Evolutionary conservation across 2,329 filamentous ascomycete genomes (phyloP).

Genomic region (Nothophaeocryptopus gaeumannii): DNA sequence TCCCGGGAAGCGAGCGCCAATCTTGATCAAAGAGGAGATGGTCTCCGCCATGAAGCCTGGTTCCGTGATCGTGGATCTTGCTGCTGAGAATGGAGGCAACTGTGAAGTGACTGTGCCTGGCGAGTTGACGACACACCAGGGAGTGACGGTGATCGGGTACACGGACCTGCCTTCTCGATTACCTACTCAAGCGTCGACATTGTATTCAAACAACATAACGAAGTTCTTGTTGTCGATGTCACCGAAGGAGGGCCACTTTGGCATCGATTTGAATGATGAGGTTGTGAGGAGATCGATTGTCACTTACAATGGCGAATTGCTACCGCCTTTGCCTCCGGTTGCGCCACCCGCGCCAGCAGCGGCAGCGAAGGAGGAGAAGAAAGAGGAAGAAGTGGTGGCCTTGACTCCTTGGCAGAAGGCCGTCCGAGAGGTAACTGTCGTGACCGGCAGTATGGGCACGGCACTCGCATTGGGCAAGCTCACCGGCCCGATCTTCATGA

Average conservation of each 20-base stretch:
- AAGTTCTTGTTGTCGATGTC: conserved; percentile 82
- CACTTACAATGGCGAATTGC: conserved; percentile 70
- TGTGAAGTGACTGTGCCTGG: conserved; percentile 75
- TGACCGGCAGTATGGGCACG: conserved; percentile 75
- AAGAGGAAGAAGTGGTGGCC: conserved; percentile 60
- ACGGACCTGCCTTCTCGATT: conserved; percentile 84
- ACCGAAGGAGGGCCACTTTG: conserved; percentile 73
- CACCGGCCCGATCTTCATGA: conserved; percentile 82
- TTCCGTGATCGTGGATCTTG: conserved; percentile 82
- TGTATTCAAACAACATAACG: conserved; percentile 92
- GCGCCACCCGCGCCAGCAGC: conserved; percentile 54
- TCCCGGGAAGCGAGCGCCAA: conserved; percentile 77
- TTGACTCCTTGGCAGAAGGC: conserved; percentile 81
- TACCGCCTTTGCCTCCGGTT: conserved; percentile 72
- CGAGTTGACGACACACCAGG: conserved; percentile 67
- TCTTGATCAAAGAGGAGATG: conserved; percentile 78
- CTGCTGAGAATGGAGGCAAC: conserved; percentile 83
- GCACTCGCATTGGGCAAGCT: conserved; percentile 74
- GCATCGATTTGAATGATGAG: conserved; percentile 77
- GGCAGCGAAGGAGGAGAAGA: conserved; percentile 49
- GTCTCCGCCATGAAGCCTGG: conserved; percentile 84
- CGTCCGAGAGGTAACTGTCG: conserved; percentile 68
- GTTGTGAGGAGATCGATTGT: conserved; percentile 84
- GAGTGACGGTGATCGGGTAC: conserved; percentile 68
- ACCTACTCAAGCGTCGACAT: conserved; percentile 81